Percentiles rank a stretch among this genome's conserved stretches.
Conservation (phyloP, 768 basidiomycete species). For the Auricularia cornea region DNA sequence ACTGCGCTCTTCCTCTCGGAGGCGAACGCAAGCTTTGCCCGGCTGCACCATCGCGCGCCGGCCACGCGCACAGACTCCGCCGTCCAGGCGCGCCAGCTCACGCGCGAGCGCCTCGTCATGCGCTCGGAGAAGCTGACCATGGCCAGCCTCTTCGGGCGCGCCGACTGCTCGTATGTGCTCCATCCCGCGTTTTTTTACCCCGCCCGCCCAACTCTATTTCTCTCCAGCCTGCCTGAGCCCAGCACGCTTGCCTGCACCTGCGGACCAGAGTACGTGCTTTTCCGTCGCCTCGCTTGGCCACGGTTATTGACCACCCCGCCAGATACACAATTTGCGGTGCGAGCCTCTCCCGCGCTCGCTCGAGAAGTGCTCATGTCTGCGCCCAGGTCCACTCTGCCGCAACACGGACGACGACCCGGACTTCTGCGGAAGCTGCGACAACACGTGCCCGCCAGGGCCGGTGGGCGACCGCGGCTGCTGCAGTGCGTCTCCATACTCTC, state of each 20-base stretch:
- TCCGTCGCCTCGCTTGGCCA: too few species aligned
- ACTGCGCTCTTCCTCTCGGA: too few species aligned
- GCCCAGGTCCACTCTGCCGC: background rate
- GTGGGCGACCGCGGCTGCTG: background rate
- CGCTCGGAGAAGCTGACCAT: background rate
- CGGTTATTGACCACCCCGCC: too few species aligned
- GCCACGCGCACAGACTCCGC: too few species aligned
- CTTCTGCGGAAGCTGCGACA: background rate
- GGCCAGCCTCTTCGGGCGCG: background rate
- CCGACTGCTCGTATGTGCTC: background rate
- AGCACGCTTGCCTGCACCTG: background rate
- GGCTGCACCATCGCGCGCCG: too few species aligned
- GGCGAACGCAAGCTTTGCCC: too few species aligned
- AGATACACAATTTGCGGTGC: background rate
- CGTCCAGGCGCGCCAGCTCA: background rate
- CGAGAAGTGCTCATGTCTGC: background rate
- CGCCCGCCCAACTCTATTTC: too few species aligned
- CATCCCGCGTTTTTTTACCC: background rate
- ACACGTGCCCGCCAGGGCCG: background rate
- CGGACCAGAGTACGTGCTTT: background rate
- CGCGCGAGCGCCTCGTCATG: background rate
- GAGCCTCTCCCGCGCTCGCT: too few species aligned
- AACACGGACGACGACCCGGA: background rate
- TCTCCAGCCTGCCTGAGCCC: background rate
- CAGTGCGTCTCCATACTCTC: background rate